Conservation (phyloP, 306 rosid species). For the Cyamopsis tetragonoloba region DNA sequence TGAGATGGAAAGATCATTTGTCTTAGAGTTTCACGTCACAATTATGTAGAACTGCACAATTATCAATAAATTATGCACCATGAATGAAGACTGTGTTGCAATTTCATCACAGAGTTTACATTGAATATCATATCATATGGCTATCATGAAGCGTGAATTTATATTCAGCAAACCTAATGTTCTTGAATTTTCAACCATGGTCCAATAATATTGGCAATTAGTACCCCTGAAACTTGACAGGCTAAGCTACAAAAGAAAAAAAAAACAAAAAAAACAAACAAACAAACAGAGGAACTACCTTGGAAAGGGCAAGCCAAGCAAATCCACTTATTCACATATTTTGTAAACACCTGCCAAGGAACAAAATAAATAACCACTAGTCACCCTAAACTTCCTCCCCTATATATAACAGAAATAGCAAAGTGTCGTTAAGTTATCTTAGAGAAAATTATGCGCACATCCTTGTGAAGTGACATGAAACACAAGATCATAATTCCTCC, state of each 20-base stretch:
- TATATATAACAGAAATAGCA: slow-evolving; percentile 20
- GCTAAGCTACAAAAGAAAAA: too few relatives aligned
- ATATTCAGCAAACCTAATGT: slow-evolving; percentile 1
- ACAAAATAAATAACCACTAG: slow-evolving; percentile 23
- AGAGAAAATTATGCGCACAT: slow-evolving; percentile 48
- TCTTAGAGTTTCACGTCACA: not conserved
- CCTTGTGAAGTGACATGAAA: slow-evolving; percentile 70
- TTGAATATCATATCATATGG: slow-evolving; percentile 6
- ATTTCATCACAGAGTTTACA: slow-evolving; percentile 7
- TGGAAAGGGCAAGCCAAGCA: slow-evolving; percentile 90
- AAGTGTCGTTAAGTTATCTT: slow-evolving; percentile 21
- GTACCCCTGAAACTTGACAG: not conserved
- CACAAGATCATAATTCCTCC: slow-evolving; percentile 77
- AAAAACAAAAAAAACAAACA: not conserved
- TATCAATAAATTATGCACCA: not conserved
- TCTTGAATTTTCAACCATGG: not conserved
- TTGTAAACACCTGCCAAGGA: slow-evolving; percentile 65
- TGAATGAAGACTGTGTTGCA: slow-evolving; percentile 7
- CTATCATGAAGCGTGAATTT: not conserved
- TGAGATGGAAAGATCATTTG: not conserved
- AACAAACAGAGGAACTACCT: slow-evolving; percentile 44
- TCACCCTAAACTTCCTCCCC: slow-evolving; percentile 16
- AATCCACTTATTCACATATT: slow-evolving; percentile 89
- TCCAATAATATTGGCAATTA: not conserved
- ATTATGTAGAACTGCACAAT: not conserved